Percentiles rank a stretch among this genome's conserved stretches.
These are phyloP conservation scores for Wickerhamiella vanderwaltii DNA, from an alignment of 805 yeast genomes.

Conservation along the genomic window DNA sequence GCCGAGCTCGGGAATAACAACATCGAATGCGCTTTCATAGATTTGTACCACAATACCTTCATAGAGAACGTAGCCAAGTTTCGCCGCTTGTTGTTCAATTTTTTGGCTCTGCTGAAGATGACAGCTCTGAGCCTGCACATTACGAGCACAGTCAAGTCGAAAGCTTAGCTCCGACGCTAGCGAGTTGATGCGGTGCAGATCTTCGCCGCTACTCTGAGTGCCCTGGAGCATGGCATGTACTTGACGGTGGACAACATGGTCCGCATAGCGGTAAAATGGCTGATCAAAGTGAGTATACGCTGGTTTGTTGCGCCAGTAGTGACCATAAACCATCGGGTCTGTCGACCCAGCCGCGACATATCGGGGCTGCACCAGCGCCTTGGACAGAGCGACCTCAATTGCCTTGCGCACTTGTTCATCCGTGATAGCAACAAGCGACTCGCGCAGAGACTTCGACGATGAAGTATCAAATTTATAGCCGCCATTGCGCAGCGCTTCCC, in stretches of 20 bases:
- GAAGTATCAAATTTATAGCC: constrained; percentile 56
- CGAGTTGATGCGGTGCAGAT: constrained; percentile 9
- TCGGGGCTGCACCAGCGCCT: constrained; percentile 74
- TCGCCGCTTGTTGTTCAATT: constrained; percentile 57
- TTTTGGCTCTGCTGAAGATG: constrained; percentile 68
- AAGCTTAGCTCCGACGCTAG: constrained; percentile 88
- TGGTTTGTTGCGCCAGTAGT: constrained; percentile 72
- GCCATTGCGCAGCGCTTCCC: constrained; percentile 47
- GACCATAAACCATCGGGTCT: constrained; percentile 65
- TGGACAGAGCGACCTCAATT: constrained; percentile 65
- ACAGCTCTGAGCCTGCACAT: constrained; percentile 89
- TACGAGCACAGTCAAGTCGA: constrained; percentile 85
- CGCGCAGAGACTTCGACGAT: constrained; percentile 56
- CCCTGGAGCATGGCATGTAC: constrained; percentile 49
- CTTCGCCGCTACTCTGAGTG: background rate
- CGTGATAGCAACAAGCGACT: constrained; percentile 51
- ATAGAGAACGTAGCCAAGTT: constrained; percentile 60
- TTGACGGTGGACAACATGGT: constrained; percentile 85
- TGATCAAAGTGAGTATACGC: constrained; percentile 88
- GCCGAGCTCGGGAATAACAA: constrained; percentile 69
- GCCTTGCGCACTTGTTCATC: constrained; percentile 56
- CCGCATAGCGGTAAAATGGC: constrained; percentile 86
- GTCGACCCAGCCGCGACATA: constrained; percentile 81
- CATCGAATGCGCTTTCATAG: constrained; percentile 92
- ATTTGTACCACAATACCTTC: constrained; percentile 85